These are phyloP conservation scores for Acanthamoeba castellanii DNA, from an alignment of 208 protist species.

Conservation along the genomic window DNA sequence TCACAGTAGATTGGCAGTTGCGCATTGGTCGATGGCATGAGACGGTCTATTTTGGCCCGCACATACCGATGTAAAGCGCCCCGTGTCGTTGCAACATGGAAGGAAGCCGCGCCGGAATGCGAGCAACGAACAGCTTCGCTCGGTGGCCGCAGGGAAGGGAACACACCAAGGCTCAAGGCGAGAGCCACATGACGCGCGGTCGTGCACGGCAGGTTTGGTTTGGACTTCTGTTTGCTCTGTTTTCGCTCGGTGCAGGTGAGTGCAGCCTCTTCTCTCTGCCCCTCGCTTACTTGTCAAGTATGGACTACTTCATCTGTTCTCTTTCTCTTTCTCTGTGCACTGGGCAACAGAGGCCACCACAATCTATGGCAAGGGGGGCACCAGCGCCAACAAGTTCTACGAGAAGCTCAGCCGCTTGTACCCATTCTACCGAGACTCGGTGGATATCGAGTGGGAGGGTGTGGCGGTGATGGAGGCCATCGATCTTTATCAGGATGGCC, in stretches of 20 bases:
- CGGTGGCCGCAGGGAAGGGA: no score
- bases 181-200: no score
- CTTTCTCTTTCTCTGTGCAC: no score
- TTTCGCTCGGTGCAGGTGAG: no score
- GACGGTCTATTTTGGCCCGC: background rate
- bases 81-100: background rate
- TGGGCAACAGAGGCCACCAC: background rate
- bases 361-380: constrained; percentile 23
- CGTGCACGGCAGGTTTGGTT: no score
- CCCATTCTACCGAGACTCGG: constrained; percentile 19
- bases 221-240: no score
- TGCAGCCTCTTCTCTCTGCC: background rate
- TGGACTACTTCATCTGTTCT: no score
- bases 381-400: constrained; percentile 13
- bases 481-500: background rate
- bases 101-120: background rate
- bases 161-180: no score
- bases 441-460: background rate
- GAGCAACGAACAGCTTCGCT: no score
- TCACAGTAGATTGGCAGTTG: background rate
- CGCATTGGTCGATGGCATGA: background rate
- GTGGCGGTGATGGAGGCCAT: background rate
- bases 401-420: background rate
- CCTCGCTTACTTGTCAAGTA: no score
- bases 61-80: no score